Percentiles rank a stretch among this genome's conserved stretches.
Evolutionary conservation across 495 filamentous ascomycete species (phyloP).

Genomic region (Aspergillus kassunensis): DNA sequence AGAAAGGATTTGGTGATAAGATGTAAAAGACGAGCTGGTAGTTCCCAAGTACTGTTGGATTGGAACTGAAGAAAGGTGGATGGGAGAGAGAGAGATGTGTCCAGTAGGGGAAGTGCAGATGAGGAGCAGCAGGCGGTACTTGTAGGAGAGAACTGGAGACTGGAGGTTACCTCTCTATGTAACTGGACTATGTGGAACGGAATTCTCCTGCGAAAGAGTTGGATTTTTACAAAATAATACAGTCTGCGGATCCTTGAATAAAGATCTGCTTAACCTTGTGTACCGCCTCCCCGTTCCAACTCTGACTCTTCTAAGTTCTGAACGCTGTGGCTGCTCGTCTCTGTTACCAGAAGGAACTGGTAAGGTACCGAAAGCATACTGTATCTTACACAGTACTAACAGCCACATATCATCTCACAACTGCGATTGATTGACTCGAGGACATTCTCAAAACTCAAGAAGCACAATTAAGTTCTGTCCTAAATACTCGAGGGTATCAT

Average conservation of each 20-base stretch:
- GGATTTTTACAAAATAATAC: not conserved
- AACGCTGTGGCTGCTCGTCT: not conserved
- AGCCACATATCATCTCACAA: constrained; percentile 4
- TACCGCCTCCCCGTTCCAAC: constrained; percentile 13
- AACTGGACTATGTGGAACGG: not conserved
- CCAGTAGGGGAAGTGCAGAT: not conserved
- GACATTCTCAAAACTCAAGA: no score
- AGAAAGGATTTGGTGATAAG: not conserved
- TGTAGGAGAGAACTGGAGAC: not conserved
- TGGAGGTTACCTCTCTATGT: no score
- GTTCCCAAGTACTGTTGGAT: no score
- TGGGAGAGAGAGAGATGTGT: no score
- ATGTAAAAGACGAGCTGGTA: not conserved
- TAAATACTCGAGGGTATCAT: no score
- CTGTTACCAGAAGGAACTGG: not conserved
- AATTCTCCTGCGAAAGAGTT: no score
- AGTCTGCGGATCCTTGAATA: constrained; percentile 1
- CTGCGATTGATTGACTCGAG: no score
- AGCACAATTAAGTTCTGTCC: no score
- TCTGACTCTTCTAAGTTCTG: not conserved
- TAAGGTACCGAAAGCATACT: constrained; percentile 6
- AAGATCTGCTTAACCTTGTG: not conserved
- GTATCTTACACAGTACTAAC: constrained; percentile 18
- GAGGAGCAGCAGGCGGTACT: not conserved
- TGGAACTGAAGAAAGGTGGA: not conserved